Base-by-base conservation (phyloP, 163 green algal genomes). In the Scenedesmus sp. region DNA sequence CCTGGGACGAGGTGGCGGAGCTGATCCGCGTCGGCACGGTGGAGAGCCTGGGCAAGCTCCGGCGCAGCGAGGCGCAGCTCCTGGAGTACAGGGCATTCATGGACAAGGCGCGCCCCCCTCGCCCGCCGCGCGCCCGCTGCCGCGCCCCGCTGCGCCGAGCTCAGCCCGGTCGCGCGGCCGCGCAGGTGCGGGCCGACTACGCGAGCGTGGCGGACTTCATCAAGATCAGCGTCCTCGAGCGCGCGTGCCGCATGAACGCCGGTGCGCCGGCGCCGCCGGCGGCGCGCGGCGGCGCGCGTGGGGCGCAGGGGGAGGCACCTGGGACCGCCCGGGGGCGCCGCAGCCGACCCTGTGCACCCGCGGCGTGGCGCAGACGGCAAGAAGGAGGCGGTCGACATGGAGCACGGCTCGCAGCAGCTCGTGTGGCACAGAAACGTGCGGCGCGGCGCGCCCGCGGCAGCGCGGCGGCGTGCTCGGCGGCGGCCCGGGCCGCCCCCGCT, bases 181-280 rank as follows among this genome's bases (percentile, higher is more conserved):
- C 54, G 13, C 62, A 86, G 56, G 63, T 82, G 2, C 47, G 70
- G 36, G 15, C 69, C 28, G 48, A 81, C 24, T 86, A 78, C 9
- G 62, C 56, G 7, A 82, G 72, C 9, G 65, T 89, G 6, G 67
- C 69, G 11, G 85, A 89, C 58, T 89, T 84, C 47, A 75, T 89
- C n/a, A 74, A 79, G 20, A 60, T 75, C 4, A 71, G 39, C 2
- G 72, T 87, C 29, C 60, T 89, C 13, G 71, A 74, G 17, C 77
- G 60, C 26, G 47, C 70, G 4, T 50, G 50, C 4, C 33, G 63
- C 14, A 45, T 78, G 2, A 80, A 67, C 22, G 42, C 54, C 65
- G 82, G 76, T 84, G 18, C 6, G 6, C 9, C 51, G 10, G n/a
- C n/a, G n/a, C n/a, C n/a, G n/a, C n/a, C n/a, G n/a, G n/a, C n/a